phyloP scores from a whole-genome alignment of 495 filamentous ascomycete species.

The Neurospora terricola region DNA sequence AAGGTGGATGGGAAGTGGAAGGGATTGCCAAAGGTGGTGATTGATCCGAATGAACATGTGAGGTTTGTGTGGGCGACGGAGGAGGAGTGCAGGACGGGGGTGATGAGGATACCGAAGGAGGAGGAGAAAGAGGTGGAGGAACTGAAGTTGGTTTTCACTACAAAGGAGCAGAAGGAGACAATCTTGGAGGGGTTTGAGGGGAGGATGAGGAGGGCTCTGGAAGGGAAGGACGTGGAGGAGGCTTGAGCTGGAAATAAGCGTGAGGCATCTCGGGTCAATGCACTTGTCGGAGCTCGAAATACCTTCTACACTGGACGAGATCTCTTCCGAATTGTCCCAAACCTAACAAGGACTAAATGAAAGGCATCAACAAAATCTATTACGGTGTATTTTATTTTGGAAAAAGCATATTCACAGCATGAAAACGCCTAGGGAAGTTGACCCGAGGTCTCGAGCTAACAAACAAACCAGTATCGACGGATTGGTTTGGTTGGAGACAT shows the following conservation, averaged over 20 bases:
- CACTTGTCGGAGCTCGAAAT: too few relatives aligned
- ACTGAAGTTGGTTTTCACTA: conserved; percentile 25
- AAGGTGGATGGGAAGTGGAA: neutral
- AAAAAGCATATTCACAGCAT: too few relatives aligned
- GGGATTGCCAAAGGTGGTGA: conserved; percentile 17
- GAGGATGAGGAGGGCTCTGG: conserved; percentile 6
- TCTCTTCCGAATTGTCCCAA: too few relatives aligned
- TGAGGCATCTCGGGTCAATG: neutral
- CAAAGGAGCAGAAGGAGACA: conserved; percentile 10
- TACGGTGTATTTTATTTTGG: too few relatives aligned
- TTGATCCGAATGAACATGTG: conserved; percentile 36
- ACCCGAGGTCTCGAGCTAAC: too few relatives aligned
- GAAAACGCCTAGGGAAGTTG: too few relatives aligned
- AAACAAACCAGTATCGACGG: too few relatives aligned
- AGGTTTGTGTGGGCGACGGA: conserved; percentile 34
- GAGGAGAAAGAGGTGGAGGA: conserved; percentile 4
- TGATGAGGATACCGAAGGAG: neutral
- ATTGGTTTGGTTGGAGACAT: too few relatives aligned
- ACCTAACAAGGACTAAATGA: too few relatives aligned
- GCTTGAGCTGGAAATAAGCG: neutral
- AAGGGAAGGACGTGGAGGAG: neutral
- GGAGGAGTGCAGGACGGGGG: conserved; percentile 26
- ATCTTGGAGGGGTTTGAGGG: conserved; percentile 24
- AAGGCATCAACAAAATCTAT: too few relatives aligned
- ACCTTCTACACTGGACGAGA: too few relatives aligned